Evolutionary conservation across 228 moss, liverwort and hornwort species (phyloP).

Genomic region (Sphagnum magellanicum): DNA sequence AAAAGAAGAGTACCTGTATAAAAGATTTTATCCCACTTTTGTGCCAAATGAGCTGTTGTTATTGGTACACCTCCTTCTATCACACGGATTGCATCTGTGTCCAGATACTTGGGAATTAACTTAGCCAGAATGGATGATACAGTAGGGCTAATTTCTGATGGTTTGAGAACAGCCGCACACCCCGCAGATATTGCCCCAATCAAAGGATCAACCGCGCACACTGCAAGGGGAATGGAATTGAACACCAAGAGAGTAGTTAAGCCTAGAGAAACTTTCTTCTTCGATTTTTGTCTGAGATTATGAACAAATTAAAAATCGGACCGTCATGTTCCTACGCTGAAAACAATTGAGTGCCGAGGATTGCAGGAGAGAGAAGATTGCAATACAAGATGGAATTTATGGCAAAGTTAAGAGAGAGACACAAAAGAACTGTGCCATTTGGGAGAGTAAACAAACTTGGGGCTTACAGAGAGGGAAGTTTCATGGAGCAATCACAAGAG

Average conservation of each 20-base stretch:
- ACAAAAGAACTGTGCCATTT: too few relatives aligned
- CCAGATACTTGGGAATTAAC: conserved; percentile 61
- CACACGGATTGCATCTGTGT: conserved; percentile 55
- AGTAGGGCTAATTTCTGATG: conserved; percentile 72
- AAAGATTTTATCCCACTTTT: conserved; percentile 89
- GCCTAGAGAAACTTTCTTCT: too few relatives aligned
- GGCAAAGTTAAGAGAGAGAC: too few relatives aligned
- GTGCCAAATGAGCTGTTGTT: conserved; percentile 52
- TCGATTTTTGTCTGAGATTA: too few relatives aligned
- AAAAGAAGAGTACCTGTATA: conserved; percentile 52
- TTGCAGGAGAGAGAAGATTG: too few relatives aligned
- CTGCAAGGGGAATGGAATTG: conserved; percentile 14
- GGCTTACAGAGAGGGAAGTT: conserved; percentile 58
- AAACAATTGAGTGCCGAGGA: too few relatives aligned
- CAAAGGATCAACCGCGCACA: conserved; percentile 62
- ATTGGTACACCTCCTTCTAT: conserved; percentile 67
- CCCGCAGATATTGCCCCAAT: conserved; percentile 80
- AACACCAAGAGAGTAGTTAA: too few relatives aligned
- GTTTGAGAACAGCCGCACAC: conserved; percentile 67
- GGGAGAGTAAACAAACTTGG: too few relatives aligned
- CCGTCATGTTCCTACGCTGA: too few relatives aligned
- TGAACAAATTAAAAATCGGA: too few relatives aligned
- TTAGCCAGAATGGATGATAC: conserved; percentile 50
- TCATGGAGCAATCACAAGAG: conserved; percentile 57
- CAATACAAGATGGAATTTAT: too few relatives aligned